phyloP scores from a whole-genome alignment of 2,329 filamentous ascomycete species.

The Coniochaeta hoffmannii region DNA sequence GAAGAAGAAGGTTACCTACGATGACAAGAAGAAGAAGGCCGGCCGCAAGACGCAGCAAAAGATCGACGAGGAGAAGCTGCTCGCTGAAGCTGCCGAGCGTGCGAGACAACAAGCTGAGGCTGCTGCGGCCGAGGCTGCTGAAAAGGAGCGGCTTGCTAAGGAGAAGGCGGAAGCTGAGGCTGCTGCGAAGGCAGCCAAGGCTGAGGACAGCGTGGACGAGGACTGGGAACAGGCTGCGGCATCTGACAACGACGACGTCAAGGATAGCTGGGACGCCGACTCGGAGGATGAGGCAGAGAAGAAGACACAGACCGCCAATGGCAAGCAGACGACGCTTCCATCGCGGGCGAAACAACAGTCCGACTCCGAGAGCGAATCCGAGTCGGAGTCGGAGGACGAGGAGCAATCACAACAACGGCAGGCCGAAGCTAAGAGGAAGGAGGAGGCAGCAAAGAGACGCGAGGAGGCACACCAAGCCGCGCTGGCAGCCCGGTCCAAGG shows the following conservation, averaged over 20 bases:
- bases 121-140: slow-evolving; percentile 52
- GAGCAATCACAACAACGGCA: slow-evolving; percentile 64
- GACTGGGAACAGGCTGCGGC: slow-evolving; percentile 86
- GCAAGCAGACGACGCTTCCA: slow-evolving; percentile 16
- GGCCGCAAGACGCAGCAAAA: slow-evolving; percentile 49
- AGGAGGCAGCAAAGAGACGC: slow-evolving; percentile 79
- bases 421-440: slow-evolving; percentile 72
- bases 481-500: slow-evolving; percentile 81
- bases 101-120: slow-evolving; percentile 62
- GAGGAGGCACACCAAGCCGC: slow-evolving; percentile 89
- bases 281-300: slow-evolving; percentile 61
- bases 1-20: slow-evolving; percentile 69
- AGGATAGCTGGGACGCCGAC: slow-evolving; percentile 92
- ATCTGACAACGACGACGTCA: slow-evolving; percentile 67
- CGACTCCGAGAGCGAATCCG: slow-evolving; percentile 25
- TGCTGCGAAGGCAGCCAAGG: slow-evolving; percentile 44
- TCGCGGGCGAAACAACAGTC: slow-evolving; percentile 25
- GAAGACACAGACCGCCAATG: slow-evolving; percentile 16
- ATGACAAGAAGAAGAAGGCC: slow-evolving; percentile 67
- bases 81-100: slow-evolving; percentile 72
- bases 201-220: slow-evolving; percentile 54
- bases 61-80: slow-evolving; percentile 69
- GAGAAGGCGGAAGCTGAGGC: slow-evolving; percentile 51
- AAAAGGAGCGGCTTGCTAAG: slow-evolving; percentile 46
- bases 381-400: slow-evolving; percentile 63